These are phyloP conservation scores for Maudiozyma bulderi DNA, from an alignment of 805 yeast species.

Conservation along the genomic window DNA sequence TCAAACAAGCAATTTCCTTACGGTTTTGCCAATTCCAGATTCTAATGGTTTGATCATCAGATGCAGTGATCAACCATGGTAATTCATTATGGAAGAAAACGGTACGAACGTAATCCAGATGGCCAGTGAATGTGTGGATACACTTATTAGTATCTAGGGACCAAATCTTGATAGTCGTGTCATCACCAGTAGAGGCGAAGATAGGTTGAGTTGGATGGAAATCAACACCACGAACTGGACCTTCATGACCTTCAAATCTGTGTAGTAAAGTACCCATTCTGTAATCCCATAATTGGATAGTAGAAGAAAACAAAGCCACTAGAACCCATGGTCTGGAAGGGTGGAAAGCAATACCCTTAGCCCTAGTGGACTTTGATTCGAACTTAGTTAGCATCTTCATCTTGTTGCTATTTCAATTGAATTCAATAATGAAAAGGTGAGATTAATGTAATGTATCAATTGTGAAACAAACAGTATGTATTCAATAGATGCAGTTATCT, in stretches of 20 bases:
- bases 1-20: constrained; percentile 90
- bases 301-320: constrained; percentile 91
- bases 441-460: neutral
- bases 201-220: constrained; percentile 98
- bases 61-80: constrained; percentile 94
- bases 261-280: constrained; percentile 97
- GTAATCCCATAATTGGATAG: constrained; percentile 99
- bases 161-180: constrained; percentile 92
- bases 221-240: constrained; percentile 91
- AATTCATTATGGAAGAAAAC: constrained; percentile 90
- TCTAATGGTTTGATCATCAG: constrained; percentile 97
- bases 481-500: neutral
- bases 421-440: neutral
- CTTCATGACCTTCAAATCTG: constrained; percentile 95
- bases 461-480: neutral
- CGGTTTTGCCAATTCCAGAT: constrained; percentile 99
- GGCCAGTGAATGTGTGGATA: constrained; percentile 84
- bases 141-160: constrained; percentile 85
- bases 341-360: constrained; percentile 95
- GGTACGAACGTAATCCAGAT: constrained; percentile 89
- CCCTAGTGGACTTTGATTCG: constrained; percentile 95
- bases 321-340: constrained; percentile 90
- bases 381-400: constrained; percentile 87
- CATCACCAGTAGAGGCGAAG: constrained; percentile 96
- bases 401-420: constrained; percentile 21